Evolutionary conservation across 2,329 filamentous ascomycete species (phyloP), one percentile per base, ranked within the genome.

Genomic region (Ophiostoma angusticollis): DNA sequence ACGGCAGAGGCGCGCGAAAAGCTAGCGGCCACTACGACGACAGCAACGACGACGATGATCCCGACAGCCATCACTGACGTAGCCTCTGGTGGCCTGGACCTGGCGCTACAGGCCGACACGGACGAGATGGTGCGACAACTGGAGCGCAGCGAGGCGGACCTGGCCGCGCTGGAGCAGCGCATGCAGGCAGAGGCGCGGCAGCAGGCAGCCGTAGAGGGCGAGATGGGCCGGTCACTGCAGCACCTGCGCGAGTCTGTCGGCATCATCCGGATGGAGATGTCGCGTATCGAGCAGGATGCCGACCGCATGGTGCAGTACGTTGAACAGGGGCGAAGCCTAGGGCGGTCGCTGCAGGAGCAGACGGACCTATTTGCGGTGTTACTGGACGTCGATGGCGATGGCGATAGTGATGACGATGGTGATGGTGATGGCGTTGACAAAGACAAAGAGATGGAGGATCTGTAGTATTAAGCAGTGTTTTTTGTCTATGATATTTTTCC

Each of bases 141-240:
- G 18, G 31, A 43, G 37, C 16, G 22, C 14, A 32, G 35, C 27
- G 43, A 75, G 49, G 67, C 70, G 0, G 83, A 87, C 53, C 54
- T 87, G 43, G 70, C 71, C 34, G 76, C 75, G 5, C 55, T 86
- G 45, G 79, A 85, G 56, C 68, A 64, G 32, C 79, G 78, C 56
- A 73, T 74, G 49, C 68, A 75, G 40, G 27, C 16, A 18, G 45
- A 49, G 17, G 41, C 43, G 4, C 39, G 37, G 36, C 41, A 35
- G 21, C 47, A 49, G 33, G 41, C 41, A 5, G 37, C 38, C 9
- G 31, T 43, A 8, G 45, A 47, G 31, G 33, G 32, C 27, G 43
- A 45, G 17, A 44, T 43, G 47, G 25, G 30, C 2, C 19, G 42
- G 38, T 43, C 45, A 33, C 34, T 49, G 18, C 25, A 35, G 31